Base-by-base conservation (phyloP, 208 protist genomes). In the Sergeia podlipaevii region DNA sequence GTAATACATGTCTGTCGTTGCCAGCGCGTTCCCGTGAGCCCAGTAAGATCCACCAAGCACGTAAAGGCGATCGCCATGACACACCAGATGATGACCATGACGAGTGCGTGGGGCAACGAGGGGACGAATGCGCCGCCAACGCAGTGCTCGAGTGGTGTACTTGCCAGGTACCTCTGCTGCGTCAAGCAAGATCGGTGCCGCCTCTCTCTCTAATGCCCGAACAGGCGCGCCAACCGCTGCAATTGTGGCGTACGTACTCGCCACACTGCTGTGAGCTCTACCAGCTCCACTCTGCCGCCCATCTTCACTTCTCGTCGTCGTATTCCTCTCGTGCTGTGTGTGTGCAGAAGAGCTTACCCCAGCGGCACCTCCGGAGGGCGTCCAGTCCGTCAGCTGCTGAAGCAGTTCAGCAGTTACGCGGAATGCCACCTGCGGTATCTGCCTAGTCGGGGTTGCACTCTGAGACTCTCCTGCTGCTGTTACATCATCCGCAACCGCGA, bases 1-100 rank as follows among this genome's bases (percentile, higher is more conserved):
- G 59, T 67, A 89, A 11, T 52, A 48, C 59, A 80, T 65, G 46
- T 81, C 74, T 15, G 42, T 57, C 11, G 64, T 58, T 6, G 77
- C 72, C 24, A 83, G 44, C 2, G 65, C 60, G 48, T 74, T 67
- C 17, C 68, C 74, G 32, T 84, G 64, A 8, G 70, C 71, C 75
- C 80, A 85, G 66, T 83, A 81, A 30, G 64, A 61, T 7, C 81
- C 77, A 20, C 77, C 74, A 1, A 83, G 50, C 23, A 85, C 49
- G 47, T 75, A 89, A 15, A 85, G 45, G 18, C 50, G 42, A 18
- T 69, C 29, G 28, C 51, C 65, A 24, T 49, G 70, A 34, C 59
- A 80, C 6, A 89, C 43, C 30, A 89, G 78, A 21, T 70, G 56
- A 39, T 89, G 74, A 2, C 81, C 81, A 48, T 84, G 77, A 4